Base-by-base conservation (phyloP, 73 alveolate species). In the Paramecium bursaria region DNA sequence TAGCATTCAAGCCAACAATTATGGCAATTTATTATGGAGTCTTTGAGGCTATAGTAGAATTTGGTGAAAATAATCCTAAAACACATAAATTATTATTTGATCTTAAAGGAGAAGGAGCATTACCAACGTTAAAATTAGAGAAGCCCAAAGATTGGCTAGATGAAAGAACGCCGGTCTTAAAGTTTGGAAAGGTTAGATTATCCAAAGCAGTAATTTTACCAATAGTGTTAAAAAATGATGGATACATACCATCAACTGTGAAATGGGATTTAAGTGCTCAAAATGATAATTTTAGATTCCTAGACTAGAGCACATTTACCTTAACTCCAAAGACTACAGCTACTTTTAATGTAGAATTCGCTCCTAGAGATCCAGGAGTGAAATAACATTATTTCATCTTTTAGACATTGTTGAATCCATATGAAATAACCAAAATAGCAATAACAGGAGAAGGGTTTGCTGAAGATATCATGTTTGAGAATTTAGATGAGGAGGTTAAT, bases 81-180 rank as follows among this genome's bases (percentile, higher is more conserved):
- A 94, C 97, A 14, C 98, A 97, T 4, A 94, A 95, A 42, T 88
- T 97, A 29, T 74, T 91, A 14, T 97, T 97, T 74, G 99, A 97
- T 85, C 86, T 97, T 54, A 94, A 98, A 93, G 99, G 99, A 35
- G 99, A 97, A 90, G 99, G 99, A 26, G 97, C 99, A 10, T 93
- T 97, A 31, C 99, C 99, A 14, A 97, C 99, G 7, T 74, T 97
- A 42, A 85, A 92, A 87, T 90, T 94, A 67, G 97, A 94, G 67
- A 89, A 96, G 42, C 98, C 99, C 1, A 88, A 92, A 73, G 98
- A 91, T 30, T 90, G 88, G 87, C 91, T 91, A 85, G 94, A 91
- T 15, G 99, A 95, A 90, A 98, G 99, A 51, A 95, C 95, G 33
- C 98, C 98, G 21, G 75, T 92, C 3, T 92, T 97, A 23, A 97